Percentiles rank a stretch among this genome's conserved stretches.
Evolutionary conservation across 352 stramenopile species (phyloP).

Genomic region (Aphanomyces euteiches): DNA sequence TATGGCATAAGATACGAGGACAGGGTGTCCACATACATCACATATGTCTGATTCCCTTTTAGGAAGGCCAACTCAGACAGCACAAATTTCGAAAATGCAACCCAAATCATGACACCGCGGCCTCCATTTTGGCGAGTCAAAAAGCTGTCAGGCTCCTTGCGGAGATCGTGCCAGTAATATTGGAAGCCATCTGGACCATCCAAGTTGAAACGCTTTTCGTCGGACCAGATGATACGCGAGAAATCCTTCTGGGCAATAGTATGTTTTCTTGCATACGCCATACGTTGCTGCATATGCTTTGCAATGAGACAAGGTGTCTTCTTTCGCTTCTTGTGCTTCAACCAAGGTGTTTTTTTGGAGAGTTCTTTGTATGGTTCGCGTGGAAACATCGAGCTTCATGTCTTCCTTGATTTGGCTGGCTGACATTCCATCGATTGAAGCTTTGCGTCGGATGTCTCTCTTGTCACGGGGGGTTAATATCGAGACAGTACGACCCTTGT

Average conservation of each 20-base stretch:
- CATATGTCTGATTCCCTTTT: background rate
- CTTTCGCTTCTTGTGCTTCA: background rate
- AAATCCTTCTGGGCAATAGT: background rate
- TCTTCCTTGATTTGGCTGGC: too few relatives aligned
- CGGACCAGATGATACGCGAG: conserved; percentile 10
- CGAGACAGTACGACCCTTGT: background rate
- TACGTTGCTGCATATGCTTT: background rate
- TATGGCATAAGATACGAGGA: too few relatives aligned
- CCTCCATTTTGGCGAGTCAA: conserved; percentile 1
- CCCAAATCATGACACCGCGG: background rate
- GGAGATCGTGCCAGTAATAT: conserved; percentile 12
- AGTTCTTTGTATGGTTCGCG: too few relatives aligned
- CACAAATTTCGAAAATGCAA: background rate
- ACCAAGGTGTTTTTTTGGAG: too few relatives aligned
- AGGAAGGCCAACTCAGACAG: background rate
- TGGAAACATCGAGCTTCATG: too few relatives aligned
- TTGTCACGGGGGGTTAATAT: background rate
- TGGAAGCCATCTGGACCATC: conserved; percentile 5
- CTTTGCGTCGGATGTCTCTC: background rate
- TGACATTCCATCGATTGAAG: background rate
- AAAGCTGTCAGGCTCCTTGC: background rate
- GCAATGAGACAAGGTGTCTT: background rate
- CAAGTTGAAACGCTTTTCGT: conserved; percentile 14
- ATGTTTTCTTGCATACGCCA: background rate
- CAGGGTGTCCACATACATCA: background rate